Evolutionary conservation across 108 stramenopile genomes (phyloP).

Genomic region (Skeletonema grethae): DNA sequence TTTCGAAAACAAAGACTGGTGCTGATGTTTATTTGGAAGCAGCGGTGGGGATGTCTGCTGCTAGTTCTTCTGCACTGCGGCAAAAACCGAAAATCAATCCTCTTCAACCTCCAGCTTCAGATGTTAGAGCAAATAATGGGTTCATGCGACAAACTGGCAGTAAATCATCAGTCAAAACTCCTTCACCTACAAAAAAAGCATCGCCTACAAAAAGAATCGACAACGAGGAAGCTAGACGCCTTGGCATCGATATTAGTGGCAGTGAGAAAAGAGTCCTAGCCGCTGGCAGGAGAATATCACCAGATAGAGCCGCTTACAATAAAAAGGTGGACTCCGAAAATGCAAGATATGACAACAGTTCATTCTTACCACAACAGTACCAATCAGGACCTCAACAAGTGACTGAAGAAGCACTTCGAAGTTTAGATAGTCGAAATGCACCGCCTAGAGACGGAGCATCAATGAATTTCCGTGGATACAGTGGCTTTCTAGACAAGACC

Average conservation of each 20-base stretch:
- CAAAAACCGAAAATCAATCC: not conserved
- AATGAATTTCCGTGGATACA: conserved; percentile 46
- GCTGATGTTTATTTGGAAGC: conserved; percentile 42
- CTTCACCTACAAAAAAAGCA: conserved; percentile 3
- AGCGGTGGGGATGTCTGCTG: conserved; percentile 4
- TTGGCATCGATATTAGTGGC: conserved; percentile 37
- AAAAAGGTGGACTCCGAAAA: conserved; percentile 35
- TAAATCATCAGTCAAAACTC: conserved; percentile 2
- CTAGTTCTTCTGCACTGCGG: not conserved
- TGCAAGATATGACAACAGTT: not conserved
- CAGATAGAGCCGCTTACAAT: conserved; percentile 18
- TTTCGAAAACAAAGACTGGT: conserved; percentile 29
- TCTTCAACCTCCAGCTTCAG: not conserved
- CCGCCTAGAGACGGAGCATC: conserved; percentile 34
- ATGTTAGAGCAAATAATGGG: not conserved
- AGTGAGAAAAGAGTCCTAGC: conserved; percentile 43
- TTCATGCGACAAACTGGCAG: not conserved
- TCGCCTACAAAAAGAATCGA: conserved; percentile 1
- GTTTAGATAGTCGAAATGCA: conserved; percentile 37
- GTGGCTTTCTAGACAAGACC: conserved; percentile 77
- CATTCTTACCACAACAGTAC: conserved; percentile 14
- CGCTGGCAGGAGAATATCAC: conserved; percentile 17
- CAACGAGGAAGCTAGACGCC: conserved; percentile 31
- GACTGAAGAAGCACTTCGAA: conserved; percentile 39
- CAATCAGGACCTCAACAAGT: conserved; percentile 18